phyloP scores from a whole-genome alignment of 495 filamentous ascomycete genomes.

The Penicillium desertorum region DNA sequence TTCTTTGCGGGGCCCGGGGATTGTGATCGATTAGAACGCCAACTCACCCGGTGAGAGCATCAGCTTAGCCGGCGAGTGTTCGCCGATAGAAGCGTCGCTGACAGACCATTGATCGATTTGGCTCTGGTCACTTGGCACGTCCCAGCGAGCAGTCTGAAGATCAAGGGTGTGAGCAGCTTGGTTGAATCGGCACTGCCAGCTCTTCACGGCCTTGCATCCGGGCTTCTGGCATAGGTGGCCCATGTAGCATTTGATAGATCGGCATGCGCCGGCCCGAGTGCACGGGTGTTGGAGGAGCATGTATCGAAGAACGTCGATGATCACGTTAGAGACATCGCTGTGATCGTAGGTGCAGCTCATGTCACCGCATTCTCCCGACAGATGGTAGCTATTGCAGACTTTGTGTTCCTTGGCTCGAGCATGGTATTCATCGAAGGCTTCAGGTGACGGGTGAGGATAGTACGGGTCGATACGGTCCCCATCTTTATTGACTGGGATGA shows the following conservation, averaged over 20 bases:
- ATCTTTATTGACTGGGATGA: slow-evolving; percentile 46
- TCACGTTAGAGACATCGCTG: slow-evolving; percentile 32
- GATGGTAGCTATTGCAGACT: slow-evolving; percentile 47
- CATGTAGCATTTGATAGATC: slow-evolving; percentile 43
- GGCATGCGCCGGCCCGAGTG: slow-evolving; percentile 33
- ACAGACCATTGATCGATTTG: slow-evolving; percentile 22
- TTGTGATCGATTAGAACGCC: slow-evolving; percentile 3
- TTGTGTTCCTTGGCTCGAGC: slow-evolving; percentile 36
- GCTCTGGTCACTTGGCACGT: slow-evolving; percentile 26
- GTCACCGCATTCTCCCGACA: slow-evolving; percentile 40
- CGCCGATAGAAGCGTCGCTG: slow-evolving; percentile 26
- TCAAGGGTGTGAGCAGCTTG: slow-evolving; percentile 34
- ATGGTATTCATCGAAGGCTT: slow-evolving; percentile 35
- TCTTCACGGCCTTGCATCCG: slow-evolving; percentile 38
- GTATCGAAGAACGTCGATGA: slow-evolving; percentile 37
- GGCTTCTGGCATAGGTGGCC: slow-evolving; percentile 49
- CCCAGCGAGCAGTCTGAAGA: slow-evolving; percentile 31
- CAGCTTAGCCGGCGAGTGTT: slow-evolving; percentile 17
- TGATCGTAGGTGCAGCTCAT: slow-evolving; percentile 42
- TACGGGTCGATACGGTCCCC: slow-evolving; percentile 46
- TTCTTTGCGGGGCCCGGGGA: neutral
- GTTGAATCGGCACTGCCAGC: slow-evolving; percentile 39
- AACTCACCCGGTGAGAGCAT: no score
- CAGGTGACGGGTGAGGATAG: slow-evolving; percentile 24
- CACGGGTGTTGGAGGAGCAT: slow-evolving; percentile 44